These are phyloP conservation scores for Malus hybrid DNA, from an alignment of 331 rosid genomes.

Conservation along the genomic window DNA sequence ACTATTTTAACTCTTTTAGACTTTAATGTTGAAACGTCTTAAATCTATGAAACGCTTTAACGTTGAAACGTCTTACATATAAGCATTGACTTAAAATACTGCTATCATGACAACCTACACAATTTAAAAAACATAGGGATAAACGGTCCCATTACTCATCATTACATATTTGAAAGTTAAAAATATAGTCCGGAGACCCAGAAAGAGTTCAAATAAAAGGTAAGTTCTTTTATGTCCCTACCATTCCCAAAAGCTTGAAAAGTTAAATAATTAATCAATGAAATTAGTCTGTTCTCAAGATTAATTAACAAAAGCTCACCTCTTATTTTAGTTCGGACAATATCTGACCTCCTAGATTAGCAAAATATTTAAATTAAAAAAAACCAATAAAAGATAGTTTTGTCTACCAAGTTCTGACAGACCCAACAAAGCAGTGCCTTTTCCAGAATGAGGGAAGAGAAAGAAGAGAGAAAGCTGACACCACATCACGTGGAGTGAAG, in stretches of 20 bases:
- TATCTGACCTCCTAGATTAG: neutral
- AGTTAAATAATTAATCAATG: neutral
- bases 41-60: no score
- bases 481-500: slow-evolving; percentile 37
- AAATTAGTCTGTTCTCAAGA: neutral
- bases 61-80: no score
- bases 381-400: neutral
- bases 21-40: no score
- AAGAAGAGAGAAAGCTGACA: slow-evolving; percentile 28
- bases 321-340: neutral
- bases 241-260: neutral
- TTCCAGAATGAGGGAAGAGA: neutral
- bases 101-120: no score
- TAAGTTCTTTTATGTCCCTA: neutral
- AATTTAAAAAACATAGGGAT: neutral
- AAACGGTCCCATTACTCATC: neutral
- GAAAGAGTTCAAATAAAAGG: slow-evolving; percentile 12
- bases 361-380: neutral
- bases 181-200: neutral
- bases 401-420: slow-evolving; percentile 30
- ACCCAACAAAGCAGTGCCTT: slow-evolving; percentile 5
- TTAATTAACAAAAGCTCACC: neutral
- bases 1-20: no score
- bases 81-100: no score
- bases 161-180: neutral